phyloP scores from a whole-genome alignment of 768 basidiomycete genomes.

The Pisolithus microcarpus region DNA sequence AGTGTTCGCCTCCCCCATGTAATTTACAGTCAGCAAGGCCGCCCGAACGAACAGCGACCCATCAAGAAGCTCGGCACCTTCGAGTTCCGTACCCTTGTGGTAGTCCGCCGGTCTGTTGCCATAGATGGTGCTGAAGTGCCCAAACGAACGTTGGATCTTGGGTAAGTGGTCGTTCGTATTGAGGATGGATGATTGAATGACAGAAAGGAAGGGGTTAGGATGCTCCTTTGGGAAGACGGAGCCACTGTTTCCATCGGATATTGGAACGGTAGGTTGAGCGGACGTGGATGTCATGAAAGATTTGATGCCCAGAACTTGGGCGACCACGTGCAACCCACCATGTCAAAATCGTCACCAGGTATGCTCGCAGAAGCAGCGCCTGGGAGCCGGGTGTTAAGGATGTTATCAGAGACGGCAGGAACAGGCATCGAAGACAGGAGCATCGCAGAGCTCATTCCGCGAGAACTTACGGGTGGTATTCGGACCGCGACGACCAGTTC shows the following conservation, averaged over 20 bases:
- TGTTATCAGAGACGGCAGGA: constrained; percentile 20
- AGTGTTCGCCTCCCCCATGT: constrained; percentile 34
- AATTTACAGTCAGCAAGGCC: constrained; percentile 24
- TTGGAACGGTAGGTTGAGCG: neutral
- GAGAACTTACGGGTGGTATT: too few species aligned
- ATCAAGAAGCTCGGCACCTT: constrained; percentile 26
- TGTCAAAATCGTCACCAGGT: constrained; percentile 16
- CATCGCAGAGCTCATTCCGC: too few species aligned
- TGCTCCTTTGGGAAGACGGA: neutral
- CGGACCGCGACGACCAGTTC: too few species aligned
- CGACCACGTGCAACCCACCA: constrained; percentile 27
- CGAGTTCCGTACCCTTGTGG: constrained; percentile 23
- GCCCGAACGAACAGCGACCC: constrained; percentile 30
- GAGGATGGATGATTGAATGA: constrained; percentile 32
- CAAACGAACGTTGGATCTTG: constrained; percentile 29
- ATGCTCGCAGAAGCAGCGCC: constrained; percentile 23
- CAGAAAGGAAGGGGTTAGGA: constrained; percentile 32
- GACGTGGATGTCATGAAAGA: constrained; percentile 24
- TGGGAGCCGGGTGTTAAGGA: constrained; percentile 11
- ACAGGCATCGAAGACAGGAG: constrained; percentile 9
- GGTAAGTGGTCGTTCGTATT: constrained; percentile 29
- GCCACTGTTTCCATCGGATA: neutral
- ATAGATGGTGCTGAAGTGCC: constrained; percentile 27
- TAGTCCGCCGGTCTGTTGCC: constrained; percentile 21
- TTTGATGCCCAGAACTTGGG: constrained; percentile 25